Percentiles rank a stretch among this genome's conserved stretches.
Conservation (phyloP, 164 flowering plant species). For the Brasenia schreberi region DNA sequence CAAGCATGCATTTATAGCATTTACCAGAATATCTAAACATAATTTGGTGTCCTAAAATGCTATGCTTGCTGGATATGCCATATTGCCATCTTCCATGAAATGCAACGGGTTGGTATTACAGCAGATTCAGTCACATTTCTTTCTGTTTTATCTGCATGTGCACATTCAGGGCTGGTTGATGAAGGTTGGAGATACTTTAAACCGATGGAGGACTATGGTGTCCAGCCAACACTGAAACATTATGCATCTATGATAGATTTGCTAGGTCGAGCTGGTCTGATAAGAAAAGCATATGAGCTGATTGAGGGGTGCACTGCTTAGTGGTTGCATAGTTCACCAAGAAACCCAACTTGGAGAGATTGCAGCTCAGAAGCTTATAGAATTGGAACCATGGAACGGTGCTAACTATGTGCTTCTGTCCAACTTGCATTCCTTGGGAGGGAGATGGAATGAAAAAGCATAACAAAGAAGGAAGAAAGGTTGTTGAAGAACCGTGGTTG, state of each 20-base stretch:
- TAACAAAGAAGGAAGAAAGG: too few species aligned
- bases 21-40: constrained; percentile 27
- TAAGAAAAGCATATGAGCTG: constrained; percentile 13
- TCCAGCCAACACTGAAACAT: constrained; percentile 17
- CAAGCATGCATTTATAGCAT: constrained; percentile 22
- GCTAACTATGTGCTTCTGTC: too few species aligned
- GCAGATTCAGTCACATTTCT: constrained; percentile 27
- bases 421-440: too few species aligned
- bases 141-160: constrained; percentile 24
- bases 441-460: too few species aligned
- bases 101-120: constrained; percentile 13
- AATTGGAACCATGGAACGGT: too few species aligned
- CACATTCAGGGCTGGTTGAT: constrained; percentile 20
- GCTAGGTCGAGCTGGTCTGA: constrained; percentile 17
- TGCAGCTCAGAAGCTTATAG: too few species aligned
- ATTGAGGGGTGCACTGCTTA: constrained; percentile 14
- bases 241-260: constrained; percentile 24
- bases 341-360: background rate
- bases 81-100: constrained; percentile 15
- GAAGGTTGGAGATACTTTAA: constrained; percentile 13
- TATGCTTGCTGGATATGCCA: constrained; percentile 26
- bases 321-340: constrained; percentile 9
- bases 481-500: too few species aligned
- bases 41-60: constrained; percentile 40
- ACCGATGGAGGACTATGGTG: constrained; percentile 5